Percentiles rank a stretch among this genome's conserved stretches.
Evolutionary conservation across 306 rosid species (phyloP).

Genomic region (Astragalus glycyphyllos): DNA sequence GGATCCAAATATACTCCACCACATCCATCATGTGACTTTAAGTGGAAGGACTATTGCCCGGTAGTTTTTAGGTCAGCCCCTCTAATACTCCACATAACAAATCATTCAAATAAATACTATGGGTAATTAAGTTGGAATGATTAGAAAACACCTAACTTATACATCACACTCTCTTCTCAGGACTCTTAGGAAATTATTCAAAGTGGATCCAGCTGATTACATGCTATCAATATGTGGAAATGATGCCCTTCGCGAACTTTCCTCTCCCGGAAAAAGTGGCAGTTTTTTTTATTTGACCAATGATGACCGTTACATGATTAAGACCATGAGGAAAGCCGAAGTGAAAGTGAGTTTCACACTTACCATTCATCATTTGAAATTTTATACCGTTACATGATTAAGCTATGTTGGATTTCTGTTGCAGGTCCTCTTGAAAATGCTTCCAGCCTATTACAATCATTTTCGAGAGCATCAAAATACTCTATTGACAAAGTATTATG

Average conservation of each 20-base stretch:
- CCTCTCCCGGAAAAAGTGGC: constrained; percentile 97
- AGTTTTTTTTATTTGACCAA: constrained; percentile 94
- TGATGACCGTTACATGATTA: constrained; percentile 96
- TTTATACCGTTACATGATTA: constrained; percentile 10
- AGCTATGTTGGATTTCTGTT: constrained; percentile 13
- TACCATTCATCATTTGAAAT: constrained; percentile 18
- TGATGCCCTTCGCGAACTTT: constrained; percentile 91
- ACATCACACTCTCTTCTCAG: constrained; percentile 49
- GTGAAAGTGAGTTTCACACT: constrained; percentile 70
- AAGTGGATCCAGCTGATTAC: constrained; percentile 95
- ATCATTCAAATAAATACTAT: background rate
- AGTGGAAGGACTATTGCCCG: constrained; percentile 97
- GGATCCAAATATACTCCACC: constrained; percentile 94
- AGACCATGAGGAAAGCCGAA: constrained; percentile 92
- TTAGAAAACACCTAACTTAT: constrained; percentile 6
- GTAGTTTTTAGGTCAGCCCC: constrained; percentile 83
- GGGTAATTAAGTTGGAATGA: background rate
- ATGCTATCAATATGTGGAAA: constrained; percentile 92
- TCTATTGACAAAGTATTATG: constrained; percentile 80
- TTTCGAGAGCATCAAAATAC: constrained; percentile 75
- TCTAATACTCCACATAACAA: no score
- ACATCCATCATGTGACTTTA: constrained; percentile 83
- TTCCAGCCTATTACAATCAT: constrained; percentile 83
- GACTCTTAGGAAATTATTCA: constrained; percentile 88
- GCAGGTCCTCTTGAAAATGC: constrained; percentile 85